phyloP scores from a whole-genome alignment of 768 basidiomycete genomes.

The Calocybe gangraenosa region DNA sequence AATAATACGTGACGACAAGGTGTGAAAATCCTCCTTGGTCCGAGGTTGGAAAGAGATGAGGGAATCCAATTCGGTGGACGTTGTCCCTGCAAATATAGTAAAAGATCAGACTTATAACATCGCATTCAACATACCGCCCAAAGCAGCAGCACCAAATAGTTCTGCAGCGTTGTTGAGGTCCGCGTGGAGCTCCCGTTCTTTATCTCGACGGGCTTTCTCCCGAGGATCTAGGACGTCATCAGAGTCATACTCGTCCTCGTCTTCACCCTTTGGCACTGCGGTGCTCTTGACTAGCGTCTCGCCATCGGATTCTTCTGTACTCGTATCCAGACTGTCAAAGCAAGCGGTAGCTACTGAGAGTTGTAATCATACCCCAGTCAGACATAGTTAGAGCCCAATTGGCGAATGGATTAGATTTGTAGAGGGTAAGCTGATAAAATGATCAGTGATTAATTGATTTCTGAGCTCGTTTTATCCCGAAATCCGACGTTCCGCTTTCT shows the following conservation, averaged over 20 bases:
- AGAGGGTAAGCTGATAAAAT: constrained; percentile 12
- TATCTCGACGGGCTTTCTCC: constrained; percentile 72
- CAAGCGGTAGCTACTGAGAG: constrained; percentile 1
- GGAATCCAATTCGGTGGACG: constrained; percentile 61
- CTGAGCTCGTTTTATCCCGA: constrained; percentile 14
- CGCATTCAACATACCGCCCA: constrained; percentile 54
- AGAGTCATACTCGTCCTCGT: constrained; percentile 55
- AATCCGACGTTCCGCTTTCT: constrained; percentile 18
- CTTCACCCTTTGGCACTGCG: constrained; percentile 24
- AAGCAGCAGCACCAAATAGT: constrained; percentile 67
- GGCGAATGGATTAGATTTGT: constrained; percentile 12
- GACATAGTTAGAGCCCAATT: constrained; percentile 24
- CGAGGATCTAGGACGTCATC: constrained; percentile 76
- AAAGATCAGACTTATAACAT: background rate
- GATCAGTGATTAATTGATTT: constrained; percentile 28
- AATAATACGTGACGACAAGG: constrained; percentile 70
- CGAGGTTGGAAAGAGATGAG: constrained; percentile 78
- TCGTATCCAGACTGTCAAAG: constrained; percentile 1
- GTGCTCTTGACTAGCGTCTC: constrained; percentile 26
- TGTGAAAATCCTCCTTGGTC: constrained; percentile 84
- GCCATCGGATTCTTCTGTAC: constrained; percentile 31
- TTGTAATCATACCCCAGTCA: constrained; percentile 33
- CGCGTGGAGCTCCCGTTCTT: constrained; percentile 77
- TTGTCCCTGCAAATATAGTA: constrained; percentile 45
- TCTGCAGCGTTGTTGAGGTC: constrained; percentile 85